These are phyloP conservation scores for Arabidopsis suecica DNA, from an alignment of 345 rosid species.

Conservation along the genomic window DNA sequence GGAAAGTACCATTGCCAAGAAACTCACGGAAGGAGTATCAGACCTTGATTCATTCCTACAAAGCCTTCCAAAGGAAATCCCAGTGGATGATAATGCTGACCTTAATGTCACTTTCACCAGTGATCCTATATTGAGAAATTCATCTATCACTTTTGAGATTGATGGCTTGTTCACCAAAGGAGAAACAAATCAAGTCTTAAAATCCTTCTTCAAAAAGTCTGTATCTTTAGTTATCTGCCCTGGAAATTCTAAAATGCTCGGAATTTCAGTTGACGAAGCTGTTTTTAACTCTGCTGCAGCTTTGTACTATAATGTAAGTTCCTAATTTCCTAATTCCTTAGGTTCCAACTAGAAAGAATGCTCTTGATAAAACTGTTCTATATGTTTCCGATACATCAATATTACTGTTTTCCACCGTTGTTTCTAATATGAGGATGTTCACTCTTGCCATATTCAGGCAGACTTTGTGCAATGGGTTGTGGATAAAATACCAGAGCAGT, in stretches of 20 bases:
- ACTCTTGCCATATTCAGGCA: conserved; percentile 61
- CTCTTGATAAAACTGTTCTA: conserved; percentile 1
- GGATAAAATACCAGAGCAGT: conserved; percentile 85
- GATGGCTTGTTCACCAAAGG: conserved; percentile 75
- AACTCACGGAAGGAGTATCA: conserved; percentile 73
- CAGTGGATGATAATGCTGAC: conserved; percentile 86
- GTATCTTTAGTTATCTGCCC: conserved; percentile 60
- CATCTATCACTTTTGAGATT: conserved; percentile 83
- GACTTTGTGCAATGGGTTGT: conserved; percentile 90
- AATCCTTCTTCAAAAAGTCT: conserved; percentile 36
- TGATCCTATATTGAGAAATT: conserved; percentile 66
- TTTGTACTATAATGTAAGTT: conserved; percentile 86
- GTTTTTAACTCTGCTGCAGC: conserved; percentile 91
- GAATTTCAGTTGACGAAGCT: conserved; percentile 83
- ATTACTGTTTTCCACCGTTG: conserved; percentile 10
- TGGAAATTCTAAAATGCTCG: conserved; percentile 79
- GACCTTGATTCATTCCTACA: conserved; percentile 79
- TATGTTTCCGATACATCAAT: background rate
- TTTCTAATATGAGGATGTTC: conserved; percentile 22
- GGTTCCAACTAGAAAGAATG: background rate
- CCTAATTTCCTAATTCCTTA: background rate
- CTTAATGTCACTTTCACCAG: conserved; percentile 81
- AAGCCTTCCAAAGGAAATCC: conserved; percentile 85
- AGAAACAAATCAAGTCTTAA: conserved; percentile 37
- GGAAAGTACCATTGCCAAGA: conserved; percentile 74